A percentile compares a stretch with the other conserved stretches of the same genome.
phyloP scores from a whole-genome alignment of 108 stramenopile genomes.

The Skeletonema menzelii region DNA sequence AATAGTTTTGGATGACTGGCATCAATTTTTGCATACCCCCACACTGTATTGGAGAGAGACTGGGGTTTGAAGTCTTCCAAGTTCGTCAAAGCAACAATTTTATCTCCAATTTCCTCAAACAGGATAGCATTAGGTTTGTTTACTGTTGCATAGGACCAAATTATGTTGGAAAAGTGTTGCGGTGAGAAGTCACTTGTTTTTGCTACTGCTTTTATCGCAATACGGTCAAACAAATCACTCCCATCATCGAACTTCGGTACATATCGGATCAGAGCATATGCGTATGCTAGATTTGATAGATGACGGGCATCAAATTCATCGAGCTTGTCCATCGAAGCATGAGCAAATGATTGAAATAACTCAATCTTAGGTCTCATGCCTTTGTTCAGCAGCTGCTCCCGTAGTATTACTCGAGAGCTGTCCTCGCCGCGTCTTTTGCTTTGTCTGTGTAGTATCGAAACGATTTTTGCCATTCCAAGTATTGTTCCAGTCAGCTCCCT shows the following conservation, averaged over 20 bases:
- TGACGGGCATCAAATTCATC: neutral
- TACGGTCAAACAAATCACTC: neutral
- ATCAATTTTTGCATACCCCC: constrained; percentile 21
- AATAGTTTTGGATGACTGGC: neutral
- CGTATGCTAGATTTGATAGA: neutral
- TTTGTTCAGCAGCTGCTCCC: neutral
- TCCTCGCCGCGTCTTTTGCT: neutral
- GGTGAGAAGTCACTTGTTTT: neutral
- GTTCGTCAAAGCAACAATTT: neutral
- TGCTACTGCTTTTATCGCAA: constrained; percentile 1
- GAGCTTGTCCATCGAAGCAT: neutral
- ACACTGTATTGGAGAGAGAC: neutral
- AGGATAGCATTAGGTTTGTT: neutral
- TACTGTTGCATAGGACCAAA: constrained; percentile 8
- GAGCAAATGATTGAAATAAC: neutral
- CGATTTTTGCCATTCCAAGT: neutral
- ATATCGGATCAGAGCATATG: neutral
- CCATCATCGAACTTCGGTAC: neutral
- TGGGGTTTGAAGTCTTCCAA: neutral
- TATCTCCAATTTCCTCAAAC: neutral
- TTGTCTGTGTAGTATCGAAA: neutral
- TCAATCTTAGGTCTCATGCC: neutral
- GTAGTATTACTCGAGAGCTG: neutral
- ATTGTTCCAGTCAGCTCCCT: neutral
- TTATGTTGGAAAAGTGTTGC: constrained; percentile 11